A percentile compares a stretch with the other conserved stretches of the same genome.
These are phyloP conservation scores for Candida yuanshanica DNA, from an alignment of 805 yeast species.

Conservation along the genomic window DNA sequence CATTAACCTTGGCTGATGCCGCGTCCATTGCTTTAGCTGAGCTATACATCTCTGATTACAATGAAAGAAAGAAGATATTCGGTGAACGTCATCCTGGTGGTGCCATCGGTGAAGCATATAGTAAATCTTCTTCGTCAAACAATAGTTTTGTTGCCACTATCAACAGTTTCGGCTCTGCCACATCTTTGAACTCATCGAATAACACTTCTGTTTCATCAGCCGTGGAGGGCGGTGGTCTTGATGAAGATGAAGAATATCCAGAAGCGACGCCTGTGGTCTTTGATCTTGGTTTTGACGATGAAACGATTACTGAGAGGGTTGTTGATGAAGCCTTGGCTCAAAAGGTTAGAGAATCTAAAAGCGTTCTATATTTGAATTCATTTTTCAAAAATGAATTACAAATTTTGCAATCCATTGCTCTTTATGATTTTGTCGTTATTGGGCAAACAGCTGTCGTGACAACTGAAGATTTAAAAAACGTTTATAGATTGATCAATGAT, in stretches of 20 bases:
- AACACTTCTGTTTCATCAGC: constrained; percentile 8
- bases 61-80: constrained; percentile 49
- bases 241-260: constrained; percentile 6
- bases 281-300: constrained; percentile 15
- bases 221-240: constrained; percentile 5
- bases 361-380: constrained; percentile 17
- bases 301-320: constrained; percentile 10
- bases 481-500: constrained; percentile 7
- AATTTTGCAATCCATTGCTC: constrained; percentile 29
- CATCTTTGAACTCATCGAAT: constrained; percentile 9
- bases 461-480: constrained; percentile 3
- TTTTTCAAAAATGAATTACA: constrained; percentile 28
- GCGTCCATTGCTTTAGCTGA: constrained; percentile 70
- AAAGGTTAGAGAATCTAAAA: constrained; percentile 22
- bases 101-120: constrained; percentile 61
- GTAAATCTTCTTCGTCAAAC: constrained; percentile 18
- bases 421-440: constrained; percentile 17
- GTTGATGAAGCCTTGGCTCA: constrained; percentile 12
- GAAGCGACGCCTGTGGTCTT: constrained; percentile 12
- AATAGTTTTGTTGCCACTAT: constrained; percentile 21
- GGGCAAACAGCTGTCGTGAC: constrained; percentile 1
- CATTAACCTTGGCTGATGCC: constrained; percentile 74
- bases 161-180: constrained; percentile 8
- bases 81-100: constrained; percentile 87
- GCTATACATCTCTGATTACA: constrained; percentile 50